Percentiles rank a stretch among this genome's conserved stretches.
These are phyloP conservation scores for Trichopus zeylanicus DNA, from an alignment of 116 monocot species.

Conservation along the genomic window DNA sequence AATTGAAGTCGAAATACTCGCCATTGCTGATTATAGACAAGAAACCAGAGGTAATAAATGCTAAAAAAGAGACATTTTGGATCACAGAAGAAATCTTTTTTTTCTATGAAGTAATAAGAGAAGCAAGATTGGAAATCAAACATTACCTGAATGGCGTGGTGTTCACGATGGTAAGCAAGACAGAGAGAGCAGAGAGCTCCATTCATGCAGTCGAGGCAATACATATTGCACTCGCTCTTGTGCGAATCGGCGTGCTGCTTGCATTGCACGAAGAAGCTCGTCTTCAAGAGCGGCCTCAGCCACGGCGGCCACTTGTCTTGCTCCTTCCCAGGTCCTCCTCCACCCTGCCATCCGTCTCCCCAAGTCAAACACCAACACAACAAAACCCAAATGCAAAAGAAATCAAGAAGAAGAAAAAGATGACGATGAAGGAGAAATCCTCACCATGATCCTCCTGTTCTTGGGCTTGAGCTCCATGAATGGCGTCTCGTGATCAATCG, in stretches of 20 bases:
- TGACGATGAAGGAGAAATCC: not conserved
- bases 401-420: not conserved
- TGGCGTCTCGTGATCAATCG: conserved; percentile 24
- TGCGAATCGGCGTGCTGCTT: conserved; percentile 70
- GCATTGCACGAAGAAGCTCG: conserved; percentile 91
- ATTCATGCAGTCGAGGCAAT: conserved; percentile 84
- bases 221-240: conserved; percentile 98
- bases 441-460: conserved; percentile 33
- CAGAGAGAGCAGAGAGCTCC: conserved; percentile 87
- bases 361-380: not conserved
- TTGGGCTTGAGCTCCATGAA: conserved; percentile 28
- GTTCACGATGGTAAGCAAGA: conserved; percentile 54
- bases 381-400: too few species aligned
- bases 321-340: conserved; percentile 22
- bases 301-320: conserved; percentile 73
- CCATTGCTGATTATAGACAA: too few species aligned
- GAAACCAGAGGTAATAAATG: too few species aligned
- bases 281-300: conserved; percentile 65
- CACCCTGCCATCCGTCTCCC: not conserved
- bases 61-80: too few species aligned
- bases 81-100: too few species aligned
- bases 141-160: conserved; percentile 71
- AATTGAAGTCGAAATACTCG: too few species aligned
- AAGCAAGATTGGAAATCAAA: not conserved
- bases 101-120: not conserved